Evolutionary conservation across 768 basidiomycete genomes (phyloP).

Genomic region (Boletus speciosus): DNA sequence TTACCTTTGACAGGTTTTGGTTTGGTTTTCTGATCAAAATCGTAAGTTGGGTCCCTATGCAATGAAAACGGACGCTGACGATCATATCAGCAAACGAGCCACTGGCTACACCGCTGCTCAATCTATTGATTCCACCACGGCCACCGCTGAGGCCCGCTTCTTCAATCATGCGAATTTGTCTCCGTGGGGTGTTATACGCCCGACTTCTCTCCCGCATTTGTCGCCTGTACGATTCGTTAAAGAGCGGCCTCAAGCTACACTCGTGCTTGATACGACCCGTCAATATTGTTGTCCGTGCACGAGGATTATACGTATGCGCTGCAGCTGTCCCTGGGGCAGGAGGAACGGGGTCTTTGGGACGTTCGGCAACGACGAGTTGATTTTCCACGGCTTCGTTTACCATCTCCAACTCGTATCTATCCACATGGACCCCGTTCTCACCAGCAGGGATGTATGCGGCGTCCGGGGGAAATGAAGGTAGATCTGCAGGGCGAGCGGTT

Average conservation of each 20-base stretch:
- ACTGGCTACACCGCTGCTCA: constrained; percentile 69
- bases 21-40: constrained; percentile 50
- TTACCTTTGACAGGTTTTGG: constrained; percentile 63
- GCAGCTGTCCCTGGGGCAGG: constrained; percentile 35
- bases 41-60: constrained; percentile 2
- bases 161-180: constrained; percentile 73
- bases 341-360: constrained; percentile 59
- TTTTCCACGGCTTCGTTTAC: constrained; percentile 82
- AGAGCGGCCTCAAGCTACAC: constrained; percentile 65
- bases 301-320: constrained; percentile 45
- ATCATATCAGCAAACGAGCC: constrained; percentile 62
- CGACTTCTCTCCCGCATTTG: constrained; percentile 68
- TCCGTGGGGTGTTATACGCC: constrained; percentile 61
- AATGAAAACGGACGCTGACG: constrained; percentile 41
- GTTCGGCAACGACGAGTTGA: constrained; percentile 81
- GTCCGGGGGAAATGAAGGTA: constrained; percentile 27
- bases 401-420: constrained; percentile 86
- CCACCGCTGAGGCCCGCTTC: constrained; percentile 66
- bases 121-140: constrained; percentile 69
- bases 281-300: constrained; percentile 73
- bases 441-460: constrained; percentile 31
- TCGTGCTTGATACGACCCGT: constrained; percentile 82
- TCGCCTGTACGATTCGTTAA: constrained; percentile 63
- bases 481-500: constrained; percentile 20
- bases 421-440: constrained; percentile 35